Percentiles rank a stretch among this genome's conserved stretches.
Evolutionary conservation across 106 monocot genomes (phyloP).

Genomic region (Acorus calamus): DNA sequence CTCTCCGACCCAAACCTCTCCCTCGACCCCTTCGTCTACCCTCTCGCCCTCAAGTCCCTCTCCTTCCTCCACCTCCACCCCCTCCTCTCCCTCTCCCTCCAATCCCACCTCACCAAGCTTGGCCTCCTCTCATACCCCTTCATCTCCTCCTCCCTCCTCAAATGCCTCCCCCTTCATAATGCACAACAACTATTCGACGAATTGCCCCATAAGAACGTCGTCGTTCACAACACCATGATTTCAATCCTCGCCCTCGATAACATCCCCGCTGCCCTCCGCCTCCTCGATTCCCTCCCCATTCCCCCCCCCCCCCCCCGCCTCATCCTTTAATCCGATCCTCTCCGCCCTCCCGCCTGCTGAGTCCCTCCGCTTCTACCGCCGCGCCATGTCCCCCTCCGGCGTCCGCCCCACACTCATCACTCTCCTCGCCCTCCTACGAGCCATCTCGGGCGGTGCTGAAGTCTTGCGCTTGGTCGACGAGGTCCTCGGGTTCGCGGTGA

Average conservation of each 20-base stretch:
- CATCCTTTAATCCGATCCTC: conserved; percentile 55
- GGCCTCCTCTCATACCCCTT: too few species aligned
- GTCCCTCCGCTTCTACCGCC: conserved; percentile 21
- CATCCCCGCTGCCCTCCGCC: conserved; percentile 21
- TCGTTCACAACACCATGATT: conserved; percentile 64
- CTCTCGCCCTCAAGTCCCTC: too few species aligned
- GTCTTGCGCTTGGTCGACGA: conserved; percentile 36
- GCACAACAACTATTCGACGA: conserved; percentile 61
- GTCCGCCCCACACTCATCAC: conserved; percentile 44
- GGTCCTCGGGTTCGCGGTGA: conserved; percentile 43
- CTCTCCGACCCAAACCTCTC: conserved; percentile 6
- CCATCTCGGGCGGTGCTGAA: conserved; percentile 19
- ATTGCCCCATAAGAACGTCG: conserved; percentile 11
- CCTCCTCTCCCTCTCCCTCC: too few species aligned
- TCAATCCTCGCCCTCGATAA: conserved; percentile 25
- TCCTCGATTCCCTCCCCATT: conserved; percentile 48
- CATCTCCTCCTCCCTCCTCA: conserved; percentile 31
- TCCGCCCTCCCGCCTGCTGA: conserved; percentile 24
- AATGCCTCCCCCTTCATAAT: conserved; percentile 13
- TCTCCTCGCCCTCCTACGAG: conserved; percentile 45
- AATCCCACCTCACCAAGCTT: too few species aligned
- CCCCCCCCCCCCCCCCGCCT: conserved; percentile 34
- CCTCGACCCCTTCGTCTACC: too few species aligned
- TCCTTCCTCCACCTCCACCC: too few species aligned
- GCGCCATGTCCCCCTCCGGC: conserved; percentile 30